These are phyloP conservation scores for Colletotrichum lindemuthianum DNA, from an alignment of 2,329 filamentous ascomycete genomes.

Conservation along the genomic window DNA sequence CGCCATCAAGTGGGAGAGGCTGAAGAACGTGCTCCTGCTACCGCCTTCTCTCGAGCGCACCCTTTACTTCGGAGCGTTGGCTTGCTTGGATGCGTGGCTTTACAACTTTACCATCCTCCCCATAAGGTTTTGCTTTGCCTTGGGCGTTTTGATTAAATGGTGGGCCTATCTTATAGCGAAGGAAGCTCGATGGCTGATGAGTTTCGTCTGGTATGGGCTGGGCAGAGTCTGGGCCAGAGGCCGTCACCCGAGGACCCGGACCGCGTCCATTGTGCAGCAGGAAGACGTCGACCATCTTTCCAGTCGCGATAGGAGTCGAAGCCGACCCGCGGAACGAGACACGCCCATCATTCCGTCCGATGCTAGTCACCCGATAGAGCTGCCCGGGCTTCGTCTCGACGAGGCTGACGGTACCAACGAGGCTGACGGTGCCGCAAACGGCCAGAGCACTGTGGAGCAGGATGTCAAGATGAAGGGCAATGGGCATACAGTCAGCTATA, in stretches of 20 bases:
- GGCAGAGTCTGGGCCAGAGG: conserved; percentile 77
- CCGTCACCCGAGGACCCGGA: conserved; percentile 43
- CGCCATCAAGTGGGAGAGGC: conserved; percentile 88
- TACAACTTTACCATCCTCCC: conserved; percentile 97
- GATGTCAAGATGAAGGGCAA: conserved; percentile 27
- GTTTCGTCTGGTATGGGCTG: conserved; percentile 82
- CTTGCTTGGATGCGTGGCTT: conserved; percentile 95
- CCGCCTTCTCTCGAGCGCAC: conserved; percentile 85
- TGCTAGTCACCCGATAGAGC: neutral
- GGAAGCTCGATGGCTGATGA: conserved; percentile 76
- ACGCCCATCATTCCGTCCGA: conserved; percentile 7
- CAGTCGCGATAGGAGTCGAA: conserved; percentile 29
- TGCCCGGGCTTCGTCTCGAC: neutral
- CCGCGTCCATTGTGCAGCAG: conserved; percentile 6
- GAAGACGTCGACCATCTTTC: conserved; percentile 12
- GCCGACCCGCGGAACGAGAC: conserved; percentile 7
- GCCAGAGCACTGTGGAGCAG: conserved; percentile 42
- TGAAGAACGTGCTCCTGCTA: conserved; percentile 87
- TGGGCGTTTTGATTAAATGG: conserved; percentile 80
- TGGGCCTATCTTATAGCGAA: conserved; percentile 78
- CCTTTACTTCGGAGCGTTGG: conserved; percentile 86
- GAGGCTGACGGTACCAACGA: neutral
- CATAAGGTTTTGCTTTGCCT: conserved; percentile 83
- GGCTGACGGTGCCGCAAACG: conserved; percentile 2
- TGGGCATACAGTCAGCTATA: conserved; percentile 25